Base-by-base conservation (phyloP, 352 stramenopile species). In the Hyphochytrium catenoides region DNA sequence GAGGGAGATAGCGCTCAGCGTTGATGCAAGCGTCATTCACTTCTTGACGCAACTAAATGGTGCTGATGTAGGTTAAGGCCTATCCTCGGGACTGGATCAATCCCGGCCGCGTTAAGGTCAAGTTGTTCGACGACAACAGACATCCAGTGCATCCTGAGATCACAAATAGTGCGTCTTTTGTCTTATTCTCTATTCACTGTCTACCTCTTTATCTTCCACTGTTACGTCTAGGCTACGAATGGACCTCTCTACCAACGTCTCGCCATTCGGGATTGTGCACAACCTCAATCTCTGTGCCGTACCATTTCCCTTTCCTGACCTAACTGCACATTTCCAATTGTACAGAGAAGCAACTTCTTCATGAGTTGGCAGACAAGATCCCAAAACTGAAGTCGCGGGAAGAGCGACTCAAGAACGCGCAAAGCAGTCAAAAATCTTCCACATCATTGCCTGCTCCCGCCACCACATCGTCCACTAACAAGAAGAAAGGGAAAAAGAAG, bases 401-500 rank as follows among this genome's bases (percentile, higher is more conserved):
- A 51, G 38, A 63, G 34, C 61, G 67, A 16, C 64, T 83, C 9
- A 61, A 62, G 38, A 66, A 65, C 15, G 65, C 61, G 60, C 23
- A 61, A 71, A 30, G 36, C 34, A n/a, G 64, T 58, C 6, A 65
- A 58, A 37, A 42, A 59, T 20, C 61, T 17, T 31, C 25, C 8
- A 33, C 38, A 5, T 53, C 47, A 0, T 44, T 55, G 3, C 26
- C 47, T 8, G 33, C 49, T 1, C 37, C 29, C 8, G 47, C 52
- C 7, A 29, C 47, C 4, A 25, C 34, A 8, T 48, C 59, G 11
- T 43, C 44, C 1, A 63, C 48, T 32, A 67, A 47, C 46, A 78
- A 79, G 57, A 82, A 82, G 48, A 74, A 74, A 56, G 56, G 52
- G 6, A 79, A 83, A 53, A 63, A 63, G 45, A 83, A 83, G 57